Percentiles rank a stretch among this genome's conserved stretches.
Evolutionary conservation across 2,329 filamentous ascomycete genomes (phyloP).

Genomic region (Hymenoscyphus fructigenus): DNA sequence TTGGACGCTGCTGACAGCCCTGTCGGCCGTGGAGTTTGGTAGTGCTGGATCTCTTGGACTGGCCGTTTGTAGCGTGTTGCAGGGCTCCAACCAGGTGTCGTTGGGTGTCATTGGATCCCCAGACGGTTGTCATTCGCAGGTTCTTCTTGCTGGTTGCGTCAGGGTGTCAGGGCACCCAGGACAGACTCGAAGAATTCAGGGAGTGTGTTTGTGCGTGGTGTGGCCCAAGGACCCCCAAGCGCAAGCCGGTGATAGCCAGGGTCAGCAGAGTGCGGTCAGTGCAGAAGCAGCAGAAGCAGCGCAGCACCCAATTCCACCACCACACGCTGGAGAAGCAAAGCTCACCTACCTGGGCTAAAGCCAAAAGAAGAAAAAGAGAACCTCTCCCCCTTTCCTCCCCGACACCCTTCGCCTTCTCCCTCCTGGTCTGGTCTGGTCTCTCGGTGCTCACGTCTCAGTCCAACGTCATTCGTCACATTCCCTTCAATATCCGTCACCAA

Average conservation of each 20-base stretch:
- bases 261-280: background rate
- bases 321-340: no score
- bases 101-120: background rate
- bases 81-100: background rate
- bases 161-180: background rate
- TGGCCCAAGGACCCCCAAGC: background rate
- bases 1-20: background rate
- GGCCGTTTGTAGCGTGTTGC: constrained; percentile 1
- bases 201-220: background rate
- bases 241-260: background rate
- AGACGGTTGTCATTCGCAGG: background rate
- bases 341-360: no score
- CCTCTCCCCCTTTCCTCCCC: background rate
- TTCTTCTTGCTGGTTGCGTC: background rate
- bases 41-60: background rate
- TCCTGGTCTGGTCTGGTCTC: no score
- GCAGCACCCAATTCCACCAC: background rate
- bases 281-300: background rate
- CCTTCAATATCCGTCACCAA: background rate
- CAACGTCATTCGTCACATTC: background rate
- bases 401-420: background rate
- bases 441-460: background rate
- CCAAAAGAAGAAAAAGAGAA: no score
- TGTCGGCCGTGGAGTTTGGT: background rate
- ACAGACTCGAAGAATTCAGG: background rate